Percentiles rank a stretch among this genome's conserved stretches.
These are phyloP conservation scores for Diplodia sapinea DNA, from an alignment of 2,329 filamentous ascomycete species.

Conservation along the genomic window DNA sequence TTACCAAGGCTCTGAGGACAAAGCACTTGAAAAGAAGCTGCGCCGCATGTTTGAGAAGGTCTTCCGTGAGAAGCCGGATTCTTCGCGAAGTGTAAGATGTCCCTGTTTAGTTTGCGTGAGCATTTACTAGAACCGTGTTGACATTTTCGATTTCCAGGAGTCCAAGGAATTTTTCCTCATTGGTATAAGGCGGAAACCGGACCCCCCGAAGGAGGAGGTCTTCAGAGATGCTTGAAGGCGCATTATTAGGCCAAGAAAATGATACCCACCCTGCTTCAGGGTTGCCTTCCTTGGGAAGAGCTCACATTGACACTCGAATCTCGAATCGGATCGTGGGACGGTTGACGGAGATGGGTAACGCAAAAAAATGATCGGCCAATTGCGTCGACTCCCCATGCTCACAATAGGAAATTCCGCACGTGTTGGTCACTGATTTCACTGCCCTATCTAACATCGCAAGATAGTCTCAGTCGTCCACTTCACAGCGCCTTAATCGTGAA, in stretches of 20 bases:
- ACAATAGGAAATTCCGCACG: background rate
- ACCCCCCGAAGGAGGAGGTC: constrained; percentile 54
- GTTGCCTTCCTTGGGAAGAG: no score
- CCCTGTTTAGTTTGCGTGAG: no score
- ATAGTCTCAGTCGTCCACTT: background rate
- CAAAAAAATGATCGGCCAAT: no score
- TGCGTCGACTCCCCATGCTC: no score
- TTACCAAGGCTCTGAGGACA: constrained; percentile 90
- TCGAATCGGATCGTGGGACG: no score
- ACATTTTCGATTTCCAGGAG: constrained; percentile 59
- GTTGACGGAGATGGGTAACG: no score
- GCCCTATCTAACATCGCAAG: background rate
- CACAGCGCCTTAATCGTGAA: background rate
- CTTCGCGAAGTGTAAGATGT: constrained; percentile 77
- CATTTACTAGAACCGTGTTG: background rate
- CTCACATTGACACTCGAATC: no score
- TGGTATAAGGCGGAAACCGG: constrained; percentile 70
- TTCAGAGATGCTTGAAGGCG: constrained; percentile 37
- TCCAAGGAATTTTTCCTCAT: constrained; percentile 89
- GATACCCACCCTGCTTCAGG: constrained; percentile 2
- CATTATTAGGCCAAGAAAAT: background rate
- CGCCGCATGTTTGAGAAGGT: constrained; percentile 80
- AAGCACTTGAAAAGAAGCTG: constrained; percentile 74
- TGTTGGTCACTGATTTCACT: background rate
- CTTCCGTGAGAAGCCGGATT: constrained; percentile 86